Conservation (phyloP, 176 grass and related monocot species). For the Carex myosuroides region DNA sequence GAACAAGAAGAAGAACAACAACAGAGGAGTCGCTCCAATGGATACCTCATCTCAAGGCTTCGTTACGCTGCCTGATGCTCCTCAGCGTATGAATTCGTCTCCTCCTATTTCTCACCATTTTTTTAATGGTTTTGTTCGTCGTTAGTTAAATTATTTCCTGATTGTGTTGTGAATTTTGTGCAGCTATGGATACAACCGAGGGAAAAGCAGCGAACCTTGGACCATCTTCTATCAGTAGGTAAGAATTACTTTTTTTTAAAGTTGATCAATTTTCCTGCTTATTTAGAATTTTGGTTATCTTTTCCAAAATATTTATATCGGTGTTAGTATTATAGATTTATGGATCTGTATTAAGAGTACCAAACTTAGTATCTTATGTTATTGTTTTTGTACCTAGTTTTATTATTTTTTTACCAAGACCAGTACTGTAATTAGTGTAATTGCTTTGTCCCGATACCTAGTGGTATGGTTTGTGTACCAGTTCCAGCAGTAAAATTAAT, state of each 20-base stretch:
- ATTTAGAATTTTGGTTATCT: background rate
- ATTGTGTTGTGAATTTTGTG: background rate
- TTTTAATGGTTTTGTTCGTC: background rate
- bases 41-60: slow-evolving; percentile 37
- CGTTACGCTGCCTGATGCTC: background rate
- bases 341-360: background rate
- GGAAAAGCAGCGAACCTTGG: slow-evolving; percentile 25
- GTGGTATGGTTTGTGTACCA: background rate
- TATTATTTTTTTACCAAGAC: background rate
- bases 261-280: background rate
- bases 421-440: background rate
- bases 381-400: background rate
- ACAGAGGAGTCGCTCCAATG: slow-evolving; percentile 33
- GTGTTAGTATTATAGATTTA: background rate
- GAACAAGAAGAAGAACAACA: slow-evolving; percentile 56
- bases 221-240: slow-evolving; percentile 52
- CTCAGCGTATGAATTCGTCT: slow-evolving; percentile 31
- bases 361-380: background rate
- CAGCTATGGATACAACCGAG: slow-evolving; percentile 73
- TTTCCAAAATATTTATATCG: background rate
- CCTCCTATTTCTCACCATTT: background rate
- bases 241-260: background rate
- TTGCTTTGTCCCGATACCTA: background rate
- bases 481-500: background rate
- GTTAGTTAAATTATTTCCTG: background rate